Evolutionary conservation across 2,329 filamentous ascomycete species (phyloP).

Genomic region (Zymoseptoria ardabiliae): DNA sequence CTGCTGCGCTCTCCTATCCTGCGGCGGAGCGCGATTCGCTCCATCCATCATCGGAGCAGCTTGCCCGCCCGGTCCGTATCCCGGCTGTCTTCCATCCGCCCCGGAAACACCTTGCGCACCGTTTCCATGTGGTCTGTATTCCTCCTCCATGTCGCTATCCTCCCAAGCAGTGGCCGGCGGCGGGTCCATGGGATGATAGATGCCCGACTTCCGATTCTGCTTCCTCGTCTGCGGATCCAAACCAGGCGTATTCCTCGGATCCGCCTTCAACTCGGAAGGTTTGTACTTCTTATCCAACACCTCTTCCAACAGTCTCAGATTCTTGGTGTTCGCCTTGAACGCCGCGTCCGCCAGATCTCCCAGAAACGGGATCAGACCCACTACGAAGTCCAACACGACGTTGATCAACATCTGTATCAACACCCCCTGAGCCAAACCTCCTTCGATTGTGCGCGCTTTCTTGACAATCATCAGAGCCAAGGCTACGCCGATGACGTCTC

Average conservation of each 20-base stretch:
- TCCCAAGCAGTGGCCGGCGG: conserved; percentile 42
- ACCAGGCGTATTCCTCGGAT: conserved; percentile 21
- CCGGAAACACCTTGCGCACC: background rate
- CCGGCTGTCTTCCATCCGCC: background rate
- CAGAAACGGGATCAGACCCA: conserved; percentile 67
- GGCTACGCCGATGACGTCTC: conserved; percentile 66
- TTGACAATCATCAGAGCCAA: conserved; percentile 69
- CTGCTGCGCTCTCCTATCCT: background rate
- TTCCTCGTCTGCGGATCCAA: conserved; percentile 28
- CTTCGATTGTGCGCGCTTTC: conserved; percentile 66
- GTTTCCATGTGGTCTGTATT: conserved; percentile 1
- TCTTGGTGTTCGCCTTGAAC: conserved; percentile 70
- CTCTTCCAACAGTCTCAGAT: conserved; percentile 61
- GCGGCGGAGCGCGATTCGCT: background rate
- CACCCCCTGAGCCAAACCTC: conserved; percentile 59
- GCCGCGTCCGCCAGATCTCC: conserved; percentile 69
- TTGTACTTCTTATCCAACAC: conserved; percentile 62
- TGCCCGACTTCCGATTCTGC: conserved; percentile 26
- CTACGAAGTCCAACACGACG: conserved; percentile 63
- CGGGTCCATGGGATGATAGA: conserved; percentile 28
- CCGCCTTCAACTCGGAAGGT: conserved; percentile 27
- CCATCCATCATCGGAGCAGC: background rate
- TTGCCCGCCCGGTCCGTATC: background rate
- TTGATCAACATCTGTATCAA: conserved; percentile 72
- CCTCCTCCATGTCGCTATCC: conserved; percentile 36